Evolutionary conservation across 2,329 filamentous ascomycete species (phyloP).

Genomic region (Myriosclerotinia curreyana): DNA sequence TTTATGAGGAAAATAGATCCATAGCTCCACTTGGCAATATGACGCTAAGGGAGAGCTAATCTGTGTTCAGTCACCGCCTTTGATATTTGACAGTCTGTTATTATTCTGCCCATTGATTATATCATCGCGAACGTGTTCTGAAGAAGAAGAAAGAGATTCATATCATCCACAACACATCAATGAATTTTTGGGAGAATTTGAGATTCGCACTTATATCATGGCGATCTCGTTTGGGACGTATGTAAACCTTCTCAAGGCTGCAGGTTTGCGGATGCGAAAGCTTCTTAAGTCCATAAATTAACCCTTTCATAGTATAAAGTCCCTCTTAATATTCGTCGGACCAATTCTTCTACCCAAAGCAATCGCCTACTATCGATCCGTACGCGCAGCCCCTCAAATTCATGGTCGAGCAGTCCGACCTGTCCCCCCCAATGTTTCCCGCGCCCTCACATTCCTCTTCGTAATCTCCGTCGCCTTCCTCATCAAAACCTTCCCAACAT

Average conservation of each 20-base stretch:
- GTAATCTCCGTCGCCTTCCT: slow-evolving; percentile 52
- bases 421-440: slow-evolving; percentile 51
- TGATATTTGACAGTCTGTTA: not conserved
- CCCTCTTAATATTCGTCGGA: slow-evolving; percentile 55
- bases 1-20: slow-evolving; percentile 3
- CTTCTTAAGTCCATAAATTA: slow-evolving; percentile 21
- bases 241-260: slow-evolving; percentile 41
- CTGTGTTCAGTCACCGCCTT: slow-evolving; percentile 3
- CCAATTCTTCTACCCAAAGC: slow-evolving; percentile 68
- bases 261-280: not conserved
- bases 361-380: slow-evolving; percentile 61
- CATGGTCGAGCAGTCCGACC: slow-evolving; percentile 53
- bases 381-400: slow-evolving; percentile 45
- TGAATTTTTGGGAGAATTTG: slow-evolving; percentile 3
- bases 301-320: slow-evolving; percentile 42
- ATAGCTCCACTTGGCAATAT: not conserved
- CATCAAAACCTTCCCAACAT: slow-evolving; percentile 61
- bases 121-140: slow-evolving; percentile 19
- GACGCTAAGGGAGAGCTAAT: not conserved
- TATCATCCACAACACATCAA: not conserved
- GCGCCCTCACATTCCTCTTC: slow-evolving; percentile 60
- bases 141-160: not conserved
- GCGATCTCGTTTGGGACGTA: slow-evolving; percentile 50
- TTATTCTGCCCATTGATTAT: slow-evolving; percentile 10
- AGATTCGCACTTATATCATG: slow-evolving; percentile 36